Evolutionary conservation across 805 yeast species (phyloP), one percentile per base, ranked within the genome.

Genomic region (Barnettozyma populi): DNA sequence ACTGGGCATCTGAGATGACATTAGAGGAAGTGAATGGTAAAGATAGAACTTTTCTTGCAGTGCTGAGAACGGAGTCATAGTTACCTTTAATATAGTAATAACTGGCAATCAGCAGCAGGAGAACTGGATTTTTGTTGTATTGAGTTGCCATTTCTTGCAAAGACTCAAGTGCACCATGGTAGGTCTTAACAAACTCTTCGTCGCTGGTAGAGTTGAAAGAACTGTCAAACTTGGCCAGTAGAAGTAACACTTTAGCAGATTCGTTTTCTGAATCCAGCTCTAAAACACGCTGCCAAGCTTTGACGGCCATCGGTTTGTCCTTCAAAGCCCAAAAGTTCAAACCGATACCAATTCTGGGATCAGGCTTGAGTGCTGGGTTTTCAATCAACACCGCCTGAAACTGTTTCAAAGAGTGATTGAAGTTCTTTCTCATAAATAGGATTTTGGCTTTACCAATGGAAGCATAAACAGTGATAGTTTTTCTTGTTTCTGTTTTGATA

Each of bases 331-430:
- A 94, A 62, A 83, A 92, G 65, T 97, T 90, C 54, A 94, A 70
- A 32, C 99, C 99, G 51, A 92, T 80, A 25, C 98, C 99, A 51
- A 94, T 76, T 65, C 99, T 75, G 18, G 97, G 95, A 68, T 92
- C 97, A 5, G 98, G 97, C 56, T 78, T 77, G 56, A 85, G 69
- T 34, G 84, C 63, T 2, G 97, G 97, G 52, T 89, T 83, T 43
- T 82, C 72, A 31, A 83, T 74, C 54, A 94, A 71, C 7, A 86
- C 82, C 53, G 84, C 86, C 71, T 94, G 99, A 67, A 87, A 94
- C 29, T 86, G 64, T 62, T 83, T 84, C 57, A 94, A 74, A 14
- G 96, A 90, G 6, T 76, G 80, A 21, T 75, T 64, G 64, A 82
- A 90, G 61, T 86, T 85, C 51, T 80, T 82, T 63, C 84, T 86